Base-by-base conservation (phyloP, 2,329 filamentous ascomycete species). In the Hyphodiscus sp. region DNA sequence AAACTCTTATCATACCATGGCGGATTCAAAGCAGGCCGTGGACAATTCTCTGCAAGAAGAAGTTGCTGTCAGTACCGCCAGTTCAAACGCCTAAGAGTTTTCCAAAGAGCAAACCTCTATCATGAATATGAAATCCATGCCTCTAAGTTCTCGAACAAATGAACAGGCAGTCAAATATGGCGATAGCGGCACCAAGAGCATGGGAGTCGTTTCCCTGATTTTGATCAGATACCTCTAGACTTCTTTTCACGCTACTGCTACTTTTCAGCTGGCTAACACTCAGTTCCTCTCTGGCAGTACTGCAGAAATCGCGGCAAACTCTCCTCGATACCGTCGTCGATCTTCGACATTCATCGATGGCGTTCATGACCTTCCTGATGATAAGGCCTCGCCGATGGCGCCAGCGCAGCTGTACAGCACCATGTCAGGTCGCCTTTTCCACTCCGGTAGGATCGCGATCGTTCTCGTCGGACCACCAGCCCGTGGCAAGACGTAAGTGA, bases 351-450 rank as follows among this genome's bases (percentile, higher is more conserved):
- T 95, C 70, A 91, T 96, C 65, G 94, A 97, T 77, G 92, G 89
- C 61, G 96, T 97, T 65, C 92, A 97, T 73, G 92, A 97, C 76
- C 79, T 95, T 51, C 83, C 89, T 9, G 87, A 91, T 68, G 90
- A 90, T 65, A 76, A 63, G 46, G 78, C 80, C 18, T 61, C 61
- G 54, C 82, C 92, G 63, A 82, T 95, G 81, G 94, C 94, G 5
- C 94, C 94, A 29, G 94, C 94, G 62, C 94, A 99, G 74, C 80
- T 99, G 45, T 99, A 99, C 75, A 96, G 91, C 70, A 99, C 94
- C 50, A 95, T 97, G 80, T 97, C 92, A 47, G 94, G 94, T 47
- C 84, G 94, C 43, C 83, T 99, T 29, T 99, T 99, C 70, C 94
- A 99, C 71, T 96, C 94, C 20, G 94, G 94, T 47, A 85, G 92